Conservation (phyloP, 257 asterid genomes). For the Rubia yunnanensis region DNA sequence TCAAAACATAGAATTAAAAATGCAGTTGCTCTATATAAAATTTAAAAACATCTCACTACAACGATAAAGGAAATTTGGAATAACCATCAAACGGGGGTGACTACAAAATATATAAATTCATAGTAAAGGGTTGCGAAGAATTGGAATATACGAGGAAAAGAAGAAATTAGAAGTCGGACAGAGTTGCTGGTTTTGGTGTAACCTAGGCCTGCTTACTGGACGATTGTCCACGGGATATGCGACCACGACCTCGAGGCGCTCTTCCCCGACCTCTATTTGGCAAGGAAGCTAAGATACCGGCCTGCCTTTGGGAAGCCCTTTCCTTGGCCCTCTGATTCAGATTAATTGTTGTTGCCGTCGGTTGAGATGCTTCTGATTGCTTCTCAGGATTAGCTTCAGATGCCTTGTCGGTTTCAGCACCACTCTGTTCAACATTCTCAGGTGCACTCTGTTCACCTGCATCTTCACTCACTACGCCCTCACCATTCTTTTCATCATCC, state of each 20-base stretch:
- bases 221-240: conserved; percentile 50
- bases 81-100: too few species aligned
- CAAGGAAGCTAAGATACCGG: conserved; percentile 30
- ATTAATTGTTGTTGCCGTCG: conserved; percentile 72
- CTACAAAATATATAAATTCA: too few species aligned
- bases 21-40: too few species aligned
- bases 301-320: conserved; percentile 44
- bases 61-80: too few species aligned
- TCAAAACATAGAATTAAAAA: too few species aligned
- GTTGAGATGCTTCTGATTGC: conserved; percentile 32
- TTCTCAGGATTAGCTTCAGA: conserved; percentile 20
- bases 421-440: conserved; percentile 32
- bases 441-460: too few species aligned
- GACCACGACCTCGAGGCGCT: conserved; percentile 43
- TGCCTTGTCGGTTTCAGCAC: conserved; percentile 24
- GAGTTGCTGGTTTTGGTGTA: too few species aligned
- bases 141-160: too few species aligned
- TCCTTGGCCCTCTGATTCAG: conserved; percentile 53
- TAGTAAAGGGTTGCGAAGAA: too few species aligned
- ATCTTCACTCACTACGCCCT: conserved; percentile 26
- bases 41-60: too few species aligned
- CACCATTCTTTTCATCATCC: conserved; percentile 48
- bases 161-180: too few species aligned
- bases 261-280: conserved; percentile 53
- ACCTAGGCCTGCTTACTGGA: conserved; percentile 28